Evolutionary conservation across 2,329 filamentous ascomycete species (phyloP).

Genomic region (Cercospora beticola): DNA sequence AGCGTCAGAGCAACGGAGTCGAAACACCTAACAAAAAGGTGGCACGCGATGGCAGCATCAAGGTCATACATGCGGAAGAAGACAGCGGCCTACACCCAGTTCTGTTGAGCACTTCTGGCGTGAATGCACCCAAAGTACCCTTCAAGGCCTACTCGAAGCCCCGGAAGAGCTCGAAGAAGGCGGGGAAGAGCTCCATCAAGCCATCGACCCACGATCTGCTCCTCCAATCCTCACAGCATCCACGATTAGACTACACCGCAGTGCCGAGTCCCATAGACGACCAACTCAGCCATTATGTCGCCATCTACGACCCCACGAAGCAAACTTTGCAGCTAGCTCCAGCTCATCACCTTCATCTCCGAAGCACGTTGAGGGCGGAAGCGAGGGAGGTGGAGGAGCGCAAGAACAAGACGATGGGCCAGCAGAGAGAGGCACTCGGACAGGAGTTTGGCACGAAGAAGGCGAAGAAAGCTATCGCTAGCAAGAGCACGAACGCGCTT

Average conservation of each 20-base stretch:
- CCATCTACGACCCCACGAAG: slow-evolving; percentile 57
- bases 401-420: slow-evolving; percentile 48
- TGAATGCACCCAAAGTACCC: slow-evolving; percentile 41
- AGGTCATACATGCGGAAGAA: slow-evolving; percentile 30
- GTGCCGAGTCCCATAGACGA: slow-evolving; percentile 41
- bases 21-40: slow-evolving; percentile 45
- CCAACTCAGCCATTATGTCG: slow-evolving; percentile 60
- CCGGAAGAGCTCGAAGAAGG: slow-evolving; percentile 21
- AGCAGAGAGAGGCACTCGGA: slow-evolving; percentile 68
- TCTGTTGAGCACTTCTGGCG: slow-evolving; percentile 43
- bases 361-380: slow-evolving; percentile 50
- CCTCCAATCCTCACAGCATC: slow-evolving; percentile 61
- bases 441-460: slow-evolving; percentile 83
- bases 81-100: slow-evolving; percentile 29
- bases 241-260: slow-evolving; percentile 60
- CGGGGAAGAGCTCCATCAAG: slow-evolving; percentile 30
- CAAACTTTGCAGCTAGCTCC: slow-evolving; percentile 55
- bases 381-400: slow-evolving; percentile 41
- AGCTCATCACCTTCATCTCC: slow-evolving; percentile 56
- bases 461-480: slow-evolving; percentile 72
- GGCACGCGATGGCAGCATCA: slow-evolving; percentile 30
- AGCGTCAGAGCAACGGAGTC: slow-evolving; percentile 47
- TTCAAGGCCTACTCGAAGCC: slow-evolving; percentile 52
- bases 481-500: slow-evolving; percentile 71
- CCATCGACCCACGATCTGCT: slow-evolving; percentile 52